phyloP scores from a whole-genome alignment of 305 asterid species.

The Withania somnifera region DNA sequence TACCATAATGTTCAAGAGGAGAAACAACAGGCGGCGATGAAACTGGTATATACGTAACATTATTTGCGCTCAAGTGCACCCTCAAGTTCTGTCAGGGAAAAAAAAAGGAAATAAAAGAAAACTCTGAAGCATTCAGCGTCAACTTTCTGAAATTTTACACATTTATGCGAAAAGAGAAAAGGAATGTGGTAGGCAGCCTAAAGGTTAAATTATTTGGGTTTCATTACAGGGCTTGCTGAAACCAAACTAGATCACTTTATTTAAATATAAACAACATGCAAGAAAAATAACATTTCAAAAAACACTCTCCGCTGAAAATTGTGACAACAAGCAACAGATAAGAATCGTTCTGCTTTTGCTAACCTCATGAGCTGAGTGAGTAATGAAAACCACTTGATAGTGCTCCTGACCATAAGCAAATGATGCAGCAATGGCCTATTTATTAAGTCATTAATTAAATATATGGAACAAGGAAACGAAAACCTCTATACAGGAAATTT shows the following conservation, averaged over 20 bases:
- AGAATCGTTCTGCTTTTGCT: not conserved
- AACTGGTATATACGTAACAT: slow-evolving; percentile 49
- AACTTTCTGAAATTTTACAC: not conserved
- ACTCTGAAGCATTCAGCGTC: not conserved
- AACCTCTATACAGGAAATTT: not conserved
- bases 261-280: not conserved
- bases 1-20: slow-evolving; percentile 22
- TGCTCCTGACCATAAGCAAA: slow-evolving; percentile 60
- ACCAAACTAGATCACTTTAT: not conserved
- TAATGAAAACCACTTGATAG: slow-evolving; percentile 52
- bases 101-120: not conserved
- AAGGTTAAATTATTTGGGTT: not conserved
- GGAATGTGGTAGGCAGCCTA: not conserved
- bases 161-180: not conserved
- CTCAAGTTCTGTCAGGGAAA: slow-evolving; percentile 42
- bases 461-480: not conserved
- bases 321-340: not conserved
- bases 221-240: not conserved
- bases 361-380: slow-evolving; percentile 89
- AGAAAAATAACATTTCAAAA: not conserved
- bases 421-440: slow-evolving; percentile 81
- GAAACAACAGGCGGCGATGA: slow-evolving; percentile 74
- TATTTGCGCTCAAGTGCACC: slow-evolving; percentile 47
- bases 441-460: not conserved
- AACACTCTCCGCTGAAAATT: not conserved